A percentile compares a stretch with the other conserved stretches of the same genome.
These are phyloP conservation scores for Verticillium alfalfae DNA, from an alignment of 2,329 filamentous ascomycete genomes.

Conservation along the genomic window DNA sequence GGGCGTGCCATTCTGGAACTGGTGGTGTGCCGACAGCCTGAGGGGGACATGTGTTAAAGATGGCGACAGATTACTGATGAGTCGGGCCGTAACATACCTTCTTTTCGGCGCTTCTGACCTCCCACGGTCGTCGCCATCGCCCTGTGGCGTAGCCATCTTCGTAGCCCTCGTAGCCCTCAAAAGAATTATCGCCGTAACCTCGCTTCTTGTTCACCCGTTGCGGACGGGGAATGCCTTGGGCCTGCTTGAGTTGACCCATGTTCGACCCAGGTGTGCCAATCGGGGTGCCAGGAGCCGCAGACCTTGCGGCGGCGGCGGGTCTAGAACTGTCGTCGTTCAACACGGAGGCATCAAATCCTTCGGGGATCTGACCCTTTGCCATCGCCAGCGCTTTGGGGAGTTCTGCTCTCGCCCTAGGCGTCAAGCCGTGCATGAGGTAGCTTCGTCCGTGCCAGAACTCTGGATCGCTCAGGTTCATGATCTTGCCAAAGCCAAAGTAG, in stretches of 20 bases:
- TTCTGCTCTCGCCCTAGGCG: conserved; percentile 32
- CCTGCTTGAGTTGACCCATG: conserved; percentile 14
- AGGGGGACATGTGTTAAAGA: background rate
- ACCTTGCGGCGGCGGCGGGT: conserved; percentile 27
- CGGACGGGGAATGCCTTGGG: conserved; percentile 36
- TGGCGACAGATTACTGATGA: background rate
- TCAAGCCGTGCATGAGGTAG: conserved; percentile 48
- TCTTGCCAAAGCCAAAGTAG: conserved; percentile 44
- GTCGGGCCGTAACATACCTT: conserved; percentile 34
- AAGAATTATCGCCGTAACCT: conserved; percentile 69
- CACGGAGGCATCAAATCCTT: conserved; percentile 51
- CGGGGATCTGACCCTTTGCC: conserved; percentile 49
- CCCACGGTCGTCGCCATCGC: conserved; percentile 59
- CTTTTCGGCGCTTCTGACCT: conserved; percentile 59
- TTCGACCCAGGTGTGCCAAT: conserved; percentile 42
- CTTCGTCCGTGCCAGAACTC: conserved; percentile 21
- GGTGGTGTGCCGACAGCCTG: conserved; percentile 4
- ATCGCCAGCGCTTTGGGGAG: conserved; percentile 50
- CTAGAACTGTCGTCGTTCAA: conserved; percentile 48
- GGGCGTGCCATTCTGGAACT: conserved; percentile 3
- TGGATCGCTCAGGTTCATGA: conserved; percentile 43
- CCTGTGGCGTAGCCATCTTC: conserved; percentile 73
- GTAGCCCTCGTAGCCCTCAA: conserved; percentile 69
- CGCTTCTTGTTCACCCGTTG: conserved; percentile 67
- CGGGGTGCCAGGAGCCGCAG: conserved; percentile 49